phyloP scores from a whole-genome alignment of 1,284 basidiomycete genomes.

The Tremellales sp. region DNA sequence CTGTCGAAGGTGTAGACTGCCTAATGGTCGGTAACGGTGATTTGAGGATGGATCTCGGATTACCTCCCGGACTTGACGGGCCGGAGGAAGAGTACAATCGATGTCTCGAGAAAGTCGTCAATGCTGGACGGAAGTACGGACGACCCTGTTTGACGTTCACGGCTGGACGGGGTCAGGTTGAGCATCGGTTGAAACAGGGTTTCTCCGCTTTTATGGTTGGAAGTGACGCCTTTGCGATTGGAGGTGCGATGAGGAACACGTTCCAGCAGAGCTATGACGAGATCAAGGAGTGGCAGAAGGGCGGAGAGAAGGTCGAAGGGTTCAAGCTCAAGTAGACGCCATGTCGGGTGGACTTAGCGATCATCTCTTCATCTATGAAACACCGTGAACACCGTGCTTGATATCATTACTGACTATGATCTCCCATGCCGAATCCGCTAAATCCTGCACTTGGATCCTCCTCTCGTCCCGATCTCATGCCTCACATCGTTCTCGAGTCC shows the following conservation, averaged over 20 bases:
- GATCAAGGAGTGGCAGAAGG: conserved; percentile 4
- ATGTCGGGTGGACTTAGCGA: too few relatives aligned
- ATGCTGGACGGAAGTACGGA: conserved; percentile 10
- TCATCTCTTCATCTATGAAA: too few relatives aligned
- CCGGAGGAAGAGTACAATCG: conserved; percentile 11
- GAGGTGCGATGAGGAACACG: neutral
- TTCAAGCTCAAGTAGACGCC: neutral
- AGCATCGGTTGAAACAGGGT: conserved; percentile 12
- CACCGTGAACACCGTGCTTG: too few relatives aligned
- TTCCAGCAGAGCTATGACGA: conserved; percentile 1
- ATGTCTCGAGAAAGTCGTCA: conserved; percentile 9
- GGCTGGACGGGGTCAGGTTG: conserved; percentile 6
- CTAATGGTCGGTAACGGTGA: neutral
- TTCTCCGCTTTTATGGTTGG: conserved; percentile 13
- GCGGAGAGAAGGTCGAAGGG: neutral
- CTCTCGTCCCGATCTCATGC: too few relatives aligned
- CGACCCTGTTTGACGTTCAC: conserved; percentile 13
- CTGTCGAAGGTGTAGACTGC: conserved; percentile 7
- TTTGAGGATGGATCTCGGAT: neutral
- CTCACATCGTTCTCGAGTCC: too few relatives aligned
- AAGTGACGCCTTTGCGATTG: conserved; percentile 3
- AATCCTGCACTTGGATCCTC: too few relatives aligned
- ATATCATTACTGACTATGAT: too few relatives aligned
- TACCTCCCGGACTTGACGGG: conserved; percentile 10
- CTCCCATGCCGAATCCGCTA: too few relatives aligned